phyloP scores from a whole-genome alignment of 495 filamentous ascomycete species.

The Jackrogersella multiformis region DNA sequence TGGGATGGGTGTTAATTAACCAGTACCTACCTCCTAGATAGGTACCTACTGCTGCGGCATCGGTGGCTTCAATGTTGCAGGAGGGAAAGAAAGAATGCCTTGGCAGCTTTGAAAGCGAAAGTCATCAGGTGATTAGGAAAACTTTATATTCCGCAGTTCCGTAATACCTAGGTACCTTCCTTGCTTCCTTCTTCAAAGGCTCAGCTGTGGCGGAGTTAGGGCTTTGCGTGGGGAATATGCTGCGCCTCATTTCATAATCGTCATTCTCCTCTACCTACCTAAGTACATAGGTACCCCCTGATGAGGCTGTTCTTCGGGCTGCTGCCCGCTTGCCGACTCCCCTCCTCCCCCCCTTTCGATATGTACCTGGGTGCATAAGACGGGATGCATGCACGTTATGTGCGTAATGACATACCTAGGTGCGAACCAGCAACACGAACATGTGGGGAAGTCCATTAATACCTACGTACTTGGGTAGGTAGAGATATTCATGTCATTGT shows the following conservation, averaged over 20 bases:
- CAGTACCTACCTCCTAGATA: too few relatives aligned
- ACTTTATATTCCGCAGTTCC: too few relatives aligned
- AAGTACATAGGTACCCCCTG: background rate
- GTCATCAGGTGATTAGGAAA: background rate
- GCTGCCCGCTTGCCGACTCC: background rate
- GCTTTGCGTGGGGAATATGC: background rate
- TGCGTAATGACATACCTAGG: background rate
- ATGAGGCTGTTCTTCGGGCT: background rate
- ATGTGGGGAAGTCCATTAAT: conserved; percentile 17
- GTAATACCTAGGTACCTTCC: too few relatives aligned
- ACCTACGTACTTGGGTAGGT: background rate
- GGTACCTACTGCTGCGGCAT: background rate
- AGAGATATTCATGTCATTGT: conserved; percentile 11
- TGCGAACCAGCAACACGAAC: conserved; percentile 13
- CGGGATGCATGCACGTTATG: background rate
- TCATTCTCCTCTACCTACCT: background rate
- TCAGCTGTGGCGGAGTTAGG: background rate
- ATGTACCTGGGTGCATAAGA: background rate
- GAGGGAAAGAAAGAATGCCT: background rate
- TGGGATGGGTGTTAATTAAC: background rate
- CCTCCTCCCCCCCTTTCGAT: background rate
- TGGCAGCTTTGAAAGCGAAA: background rate
- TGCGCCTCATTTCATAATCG: background rate
- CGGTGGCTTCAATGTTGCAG: conserved; percentile 7
- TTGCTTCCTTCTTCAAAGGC: too few relatives aligned